These are phyloP conservation scores for Pseudopithomyces maydicus DNA, from an alignment of 2,329 filamentous ascomycete species.

Conservation along the genomic window DNA sequence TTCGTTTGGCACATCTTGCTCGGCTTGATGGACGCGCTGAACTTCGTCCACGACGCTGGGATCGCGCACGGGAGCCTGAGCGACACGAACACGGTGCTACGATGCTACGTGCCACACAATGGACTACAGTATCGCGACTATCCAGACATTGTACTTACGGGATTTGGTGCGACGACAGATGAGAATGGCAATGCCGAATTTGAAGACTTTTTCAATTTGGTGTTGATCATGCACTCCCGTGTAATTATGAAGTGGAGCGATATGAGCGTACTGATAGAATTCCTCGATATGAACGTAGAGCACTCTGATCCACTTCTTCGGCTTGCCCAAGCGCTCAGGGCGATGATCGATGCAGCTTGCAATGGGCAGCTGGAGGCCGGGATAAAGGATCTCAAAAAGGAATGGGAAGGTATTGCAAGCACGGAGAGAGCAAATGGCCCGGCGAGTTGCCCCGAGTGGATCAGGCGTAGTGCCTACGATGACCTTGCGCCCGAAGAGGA, in stretches of 20 bases:
- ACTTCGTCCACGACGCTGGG: slow-evolving; percentile 7
- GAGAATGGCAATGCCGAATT: background rate
- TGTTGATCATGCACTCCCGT: slow-evolving; percentile 7
- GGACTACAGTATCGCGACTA: slow-evolving; percentile 16
- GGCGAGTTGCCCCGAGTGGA: background rate
- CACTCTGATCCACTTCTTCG: slow-evolving; percentile 1
- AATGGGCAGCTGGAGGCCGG: background rate
- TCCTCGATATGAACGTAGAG: background rate
- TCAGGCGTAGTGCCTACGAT: slow-evolving; percentile 11
- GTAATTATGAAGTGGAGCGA: slow-evolving; percentile 13
- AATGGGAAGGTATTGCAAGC: background rate
- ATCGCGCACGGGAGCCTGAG: slow-evolving; percentile 9
- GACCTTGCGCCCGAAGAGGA: slow-evolving; percentile 14
- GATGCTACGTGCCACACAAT: slow-evolving; percentile 8
- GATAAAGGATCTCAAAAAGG: background rate
- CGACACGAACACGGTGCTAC: slow-evolving; percentile 12
- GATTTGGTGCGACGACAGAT: slow-evolving; percentile 1
- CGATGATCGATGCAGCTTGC: background rate
- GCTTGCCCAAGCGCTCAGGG: background rate
- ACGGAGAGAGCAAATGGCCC: slow-evolving; percentile 2
- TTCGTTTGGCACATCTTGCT: slow-evolving; percentile 20
- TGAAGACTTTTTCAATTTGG: slow-evolving; percentile 6
- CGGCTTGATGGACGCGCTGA: slow-evolving; percentile 11
- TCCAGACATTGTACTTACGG: slow-evolving; percentile 15
- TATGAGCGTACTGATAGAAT: background rate